Evolutionary conservation across 345 rosid species (phyloP), one percentile per base, ranked within the genome.

Genomic region (Cardamine resedifolia): DNA sequence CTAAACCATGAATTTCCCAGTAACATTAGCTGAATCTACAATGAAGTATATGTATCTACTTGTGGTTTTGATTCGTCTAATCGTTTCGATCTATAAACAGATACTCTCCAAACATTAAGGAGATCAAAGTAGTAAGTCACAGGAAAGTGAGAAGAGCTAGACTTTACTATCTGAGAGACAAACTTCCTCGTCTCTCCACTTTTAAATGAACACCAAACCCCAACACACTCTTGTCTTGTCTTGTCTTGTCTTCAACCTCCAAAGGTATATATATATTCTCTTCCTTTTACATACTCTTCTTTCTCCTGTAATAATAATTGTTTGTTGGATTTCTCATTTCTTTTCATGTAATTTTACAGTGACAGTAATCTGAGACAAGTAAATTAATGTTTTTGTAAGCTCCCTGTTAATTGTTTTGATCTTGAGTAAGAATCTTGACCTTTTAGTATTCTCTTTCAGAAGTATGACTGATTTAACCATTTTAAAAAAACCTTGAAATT

Each of bases 131-230:
- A 5, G 77, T 81, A 33, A 80, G 21, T 2, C 93, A 86, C 78
- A 80, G 90, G 80, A 90, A 88, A 82, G 96, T 88, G 31, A 84
- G 98, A 82, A 86, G 96, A 84, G 93, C 98, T 11, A 79, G 92
- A 77, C 75, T 90, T 64, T 92, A 90, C 79, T 88, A 92, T 82
- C 84, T 87, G 30, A 81, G 96, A 72, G 88, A 90, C 75, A 90
- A 92, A 77, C 91, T 92, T 75, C 96, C 98, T 66, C 84, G 96
- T 84, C 76, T 92, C 30, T 90, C 96, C 33, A 90, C 98, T 24
- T 92, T 92, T 73, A 92, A 92, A 55, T 90, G 83, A 85, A 49
- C 60, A 72, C 58, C 24, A 72, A 61, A 50, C 41, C 41, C 34
- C 34, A 63, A 41, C 57, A 21, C 58, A 34, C 16, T 45, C 68